Base-by-base conservation (phyloP, 1,284 basidiomycete species). In the Ceratobasidium sp. region DNA sequence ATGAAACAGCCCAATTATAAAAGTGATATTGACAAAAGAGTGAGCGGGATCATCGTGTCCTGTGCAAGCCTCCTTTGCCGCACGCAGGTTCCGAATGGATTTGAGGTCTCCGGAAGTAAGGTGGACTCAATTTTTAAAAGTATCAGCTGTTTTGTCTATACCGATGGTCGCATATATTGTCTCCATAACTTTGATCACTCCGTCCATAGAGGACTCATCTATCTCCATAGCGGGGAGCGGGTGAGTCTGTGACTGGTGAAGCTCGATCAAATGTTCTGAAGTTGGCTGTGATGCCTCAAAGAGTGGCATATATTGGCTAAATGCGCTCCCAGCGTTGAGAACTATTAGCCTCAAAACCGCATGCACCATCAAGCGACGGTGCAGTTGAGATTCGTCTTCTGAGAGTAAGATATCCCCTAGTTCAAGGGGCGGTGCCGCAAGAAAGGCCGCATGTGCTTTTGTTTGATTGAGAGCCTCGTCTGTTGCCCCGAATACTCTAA, bases 41-140 rank as follows among this genome's bases (percentile, higher is more conserved):
- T 42, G 13, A 11, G 23, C 39, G 31, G 11, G 51, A 20, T 56
- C 20, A 23, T 85, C 84, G 26, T 87, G 82, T 0, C 85, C 85
- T 0, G 81, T 82, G 1, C 84, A 81, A 47, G 82, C 81, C 42
- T 76, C 78, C 0, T 80, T 78, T 2, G 86, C 64, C 1, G 83
- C 53, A 0, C 84, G 84, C 6, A 84, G 78, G 0, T 84, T 82
- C 1, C 84, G 81, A 23, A 86, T 79, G 0, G 85, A 83, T 0
- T 86, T 81, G 77, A 86, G 86, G 77, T 86, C 84, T 6, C 85
- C 85, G 23, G 76, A 80, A 56, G 83, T 42, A 23, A 84, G 64
- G 1, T 80, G 79, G 10, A 84, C 77, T 8, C 53, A 37, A 42
- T 65, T 66, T 10, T 60, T 3, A 68, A 82, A 63, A 51, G 78